These are phyloP conservation scores for Capronia americana DNA, from an alignment of 2,329 filamentous ascomycete species.

Conservation along the genomic window DNA sequence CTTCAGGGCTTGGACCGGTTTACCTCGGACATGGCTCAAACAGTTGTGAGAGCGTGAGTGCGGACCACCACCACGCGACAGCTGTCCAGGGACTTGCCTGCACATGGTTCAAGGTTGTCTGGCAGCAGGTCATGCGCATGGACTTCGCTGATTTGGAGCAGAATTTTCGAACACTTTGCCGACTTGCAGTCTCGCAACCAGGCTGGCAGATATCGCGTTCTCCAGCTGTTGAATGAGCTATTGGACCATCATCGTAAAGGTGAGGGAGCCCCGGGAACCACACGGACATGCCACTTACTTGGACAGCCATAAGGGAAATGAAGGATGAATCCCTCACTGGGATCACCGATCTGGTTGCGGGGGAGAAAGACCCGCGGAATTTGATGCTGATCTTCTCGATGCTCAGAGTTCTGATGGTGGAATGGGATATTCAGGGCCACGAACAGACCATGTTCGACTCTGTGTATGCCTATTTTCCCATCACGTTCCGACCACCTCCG, in stretches of 20 bases:
- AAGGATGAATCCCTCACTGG: conserved; percentile 66
- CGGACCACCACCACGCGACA: conserved; percentile 32
- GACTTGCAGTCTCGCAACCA: conserved; percentile 67
- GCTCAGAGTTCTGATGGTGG: conserved; percentile 69
- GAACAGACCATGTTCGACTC: conserved; percentile 69
- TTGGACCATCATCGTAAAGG: conserved; percentile 66
- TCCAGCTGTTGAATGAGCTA: conserved; percentile 66
- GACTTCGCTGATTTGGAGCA: conserved; percentile 38
- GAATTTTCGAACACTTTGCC: conserved; percentile 59
- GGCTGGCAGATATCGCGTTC: conserved; percentile 68
- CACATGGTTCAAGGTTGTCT: conserved; percentile 34
- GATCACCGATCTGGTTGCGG: conserved; percentile 69
- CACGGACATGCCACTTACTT: conserved; percentile 30
- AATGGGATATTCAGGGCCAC: conserved; percentile 68
- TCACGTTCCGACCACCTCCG: conserved; percentile 72
- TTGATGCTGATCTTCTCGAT: conserved; percentile 74
- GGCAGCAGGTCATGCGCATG: conserved; percentile 23
- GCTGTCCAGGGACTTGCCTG: conserved; percentile 33
- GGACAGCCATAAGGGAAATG: conserved; percentile 59
- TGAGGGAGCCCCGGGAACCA: conserved; percentile 41
- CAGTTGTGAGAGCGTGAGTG: conserved; percentile 60
- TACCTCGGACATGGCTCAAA: conserved; percentile 61
- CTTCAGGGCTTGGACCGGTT: conserved; percentile 67
- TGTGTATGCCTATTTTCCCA: conserved; percentile 75
- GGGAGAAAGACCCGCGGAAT: conserved; percentile 73